Evolutionary conservation across 257 asterid genomes (phyloP).

Genomic region (Nicotiana tabacum): DNA sequence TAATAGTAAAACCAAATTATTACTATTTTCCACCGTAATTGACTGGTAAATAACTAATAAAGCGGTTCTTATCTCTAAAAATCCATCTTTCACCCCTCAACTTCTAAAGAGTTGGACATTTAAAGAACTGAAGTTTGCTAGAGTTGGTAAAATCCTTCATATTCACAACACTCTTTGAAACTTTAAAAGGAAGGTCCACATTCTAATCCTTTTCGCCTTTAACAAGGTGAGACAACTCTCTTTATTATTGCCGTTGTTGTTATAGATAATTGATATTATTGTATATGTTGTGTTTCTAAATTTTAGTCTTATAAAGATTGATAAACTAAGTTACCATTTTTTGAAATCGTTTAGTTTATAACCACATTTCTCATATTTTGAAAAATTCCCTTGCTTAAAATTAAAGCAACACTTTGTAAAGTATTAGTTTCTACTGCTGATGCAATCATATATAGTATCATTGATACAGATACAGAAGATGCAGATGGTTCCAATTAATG

Average conservation of each 20-base stretch:
- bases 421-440: background rate
- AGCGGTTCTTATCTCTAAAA: background rate
- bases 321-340: background rate
- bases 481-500: background rate
- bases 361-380: background rate
- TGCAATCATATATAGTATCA: background rate
- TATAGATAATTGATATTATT: too few relatives aligned
- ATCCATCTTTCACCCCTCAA: background rate
- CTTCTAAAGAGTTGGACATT: background rate
- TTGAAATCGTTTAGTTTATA: background rate
- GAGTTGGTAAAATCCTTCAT: background rate
- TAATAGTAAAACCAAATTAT: background rate
- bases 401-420: background rate
- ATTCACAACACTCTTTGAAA: background rate
- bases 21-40: background rate
- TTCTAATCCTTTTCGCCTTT: background rate
- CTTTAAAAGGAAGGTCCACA: background rate
- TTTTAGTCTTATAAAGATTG: background rate
- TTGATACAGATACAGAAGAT: background rate
- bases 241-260: background rate
- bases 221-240: background rate
- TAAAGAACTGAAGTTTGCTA: background rate
- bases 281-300: background rate
- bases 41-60: background rate
- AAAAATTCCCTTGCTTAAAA: background rate